Conservation (phyloP, 352 stramenopile species). For the Globisporangium barbulae region DNA sequence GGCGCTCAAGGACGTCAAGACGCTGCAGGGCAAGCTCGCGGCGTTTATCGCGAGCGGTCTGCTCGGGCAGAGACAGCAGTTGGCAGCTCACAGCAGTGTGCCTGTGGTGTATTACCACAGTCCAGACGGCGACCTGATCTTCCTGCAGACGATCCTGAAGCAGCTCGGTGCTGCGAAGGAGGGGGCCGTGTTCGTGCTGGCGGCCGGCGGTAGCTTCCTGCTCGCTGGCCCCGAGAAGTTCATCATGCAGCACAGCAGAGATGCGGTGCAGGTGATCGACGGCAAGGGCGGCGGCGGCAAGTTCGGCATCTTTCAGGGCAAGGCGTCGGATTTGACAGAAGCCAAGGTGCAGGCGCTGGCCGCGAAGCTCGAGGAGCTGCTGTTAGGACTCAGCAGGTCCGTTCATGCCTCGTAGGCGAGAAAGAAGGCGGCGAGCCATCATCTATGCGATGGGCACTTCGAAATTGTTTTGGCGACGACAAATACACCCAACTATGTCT, state of each 20-base stretch:
- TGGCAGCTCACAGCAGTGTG: background rate
- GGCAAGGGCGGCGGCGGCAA: conserved; percentile 75
- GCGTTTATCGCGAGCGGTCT: background rate
- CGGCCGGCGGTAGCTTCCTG: conserved; percentile 29
- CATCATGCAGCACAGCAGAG: conserved; percentile 46
- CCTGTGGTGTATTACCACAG: conserved; percentile 1
- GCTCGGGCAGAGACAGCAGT: background rate
- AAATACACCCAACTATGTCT: too few relatives aligned
- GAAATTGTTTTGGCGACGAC: too few relatives aligned
- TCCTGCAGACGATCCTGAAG: conserved; percentile 6
- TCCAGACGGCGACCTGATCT: background rate
- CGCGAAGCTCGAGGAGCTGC: conserved; percentile 39
- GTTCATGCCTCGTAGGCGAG: too few relatives aligned
- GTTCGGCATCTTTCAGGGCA: conserved; percentile 76
- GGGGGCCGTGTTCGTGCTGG: background rate
- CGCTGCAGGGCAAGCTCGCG: conserved; percentile 2
- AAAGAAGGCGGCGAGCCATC: too few relatives aligned
- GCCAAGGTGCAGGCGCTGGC: conserved; percentile 38
- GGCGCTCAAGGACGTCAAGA: background rate
- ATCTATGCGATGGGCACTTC: too few relatives aligned
- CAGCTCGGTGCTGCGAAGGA: conserved; percentile 2
- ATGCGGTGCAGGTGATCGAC: conserved; percentile 52
- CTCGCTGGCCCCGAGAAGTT: conserved; percentile 54
- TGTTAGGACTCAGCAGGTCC: too few relatives aligned
- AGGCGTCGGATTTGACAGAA: conserved; percentile 40